These are phyloP conservation scores for Venturiaceae sp. DNA, from an alignment of 2,329 filamentous ascomycete genomes.

Conservation along the genomic window DNA sequence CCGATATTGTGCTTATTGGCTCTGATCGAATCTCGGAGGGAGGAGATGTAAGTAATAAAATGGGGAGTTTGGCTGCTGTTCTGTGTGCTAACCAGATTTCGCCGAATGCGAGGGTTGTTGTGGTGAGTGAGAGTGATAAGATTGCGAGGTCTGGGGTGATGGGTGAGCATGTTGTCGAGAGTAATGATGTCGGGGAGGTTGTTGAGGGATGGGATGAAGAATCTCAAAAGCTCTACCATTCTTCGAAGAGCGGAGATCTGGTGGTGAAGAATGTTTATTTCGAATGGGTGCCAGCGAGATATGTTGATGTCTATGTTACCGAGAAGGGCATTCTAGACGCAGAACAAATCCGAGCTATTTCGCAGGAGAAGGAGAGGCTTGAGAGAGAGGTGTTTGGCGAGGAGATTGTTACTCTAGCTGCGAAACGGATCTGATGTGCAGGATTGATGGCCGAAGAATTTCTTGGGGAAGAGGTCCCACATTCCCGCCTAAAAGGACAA, in stretches of 20 bases:
- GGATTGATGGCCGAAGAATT: too few relatives aligned
- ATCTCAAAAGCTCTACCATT: constrained; percentile 8
- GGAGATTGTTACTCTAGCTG: neutral
- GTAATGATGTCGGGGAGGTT: constrained; percentile 46
- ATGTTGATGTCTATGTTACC: constrained; percentile 21
- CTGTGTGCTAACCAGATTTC: constrained; percentile 44
- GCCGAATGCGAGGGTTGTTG: constrained; percentile 35
- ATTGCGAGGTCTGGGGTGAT: constrained; percentile 28
- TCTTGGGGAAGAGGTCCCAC: too few relatives aligned
- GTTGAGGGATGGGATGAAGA: constrained; percentile 32
- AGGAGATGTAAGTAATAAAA: constrained; percentile 58
- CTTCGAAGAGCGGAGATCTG: constrained; percentile 15
- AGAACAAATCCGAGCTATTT: neutral
- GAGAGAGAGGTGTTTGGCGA: neutral
- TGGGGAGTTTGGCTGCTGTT: constrained; percentile 50
- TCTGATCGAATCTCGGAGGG: constrained; percentile 50
- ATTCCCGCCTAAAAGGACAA: too few relatives aligned
- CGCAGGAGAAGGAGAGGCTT: neutral
- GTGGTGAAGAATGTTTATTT: constrained; percentile 29
- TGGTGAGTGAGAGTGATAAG: constrained; percentile 53
- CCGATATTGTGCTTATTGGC: constrained; percentile 52
- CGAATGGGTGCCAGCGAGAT: constrained; percentile 21
- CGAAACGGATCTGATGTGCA: too few relatives aligned
- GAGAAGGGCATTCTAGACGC: constrained; percentile 11
- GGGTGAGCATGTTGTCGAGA: constrained; percentile 37